Base-by-base conservation (phyloP, 2,329 filamentous ascomycete genomes). In the Volutella citrinella region DNA sequence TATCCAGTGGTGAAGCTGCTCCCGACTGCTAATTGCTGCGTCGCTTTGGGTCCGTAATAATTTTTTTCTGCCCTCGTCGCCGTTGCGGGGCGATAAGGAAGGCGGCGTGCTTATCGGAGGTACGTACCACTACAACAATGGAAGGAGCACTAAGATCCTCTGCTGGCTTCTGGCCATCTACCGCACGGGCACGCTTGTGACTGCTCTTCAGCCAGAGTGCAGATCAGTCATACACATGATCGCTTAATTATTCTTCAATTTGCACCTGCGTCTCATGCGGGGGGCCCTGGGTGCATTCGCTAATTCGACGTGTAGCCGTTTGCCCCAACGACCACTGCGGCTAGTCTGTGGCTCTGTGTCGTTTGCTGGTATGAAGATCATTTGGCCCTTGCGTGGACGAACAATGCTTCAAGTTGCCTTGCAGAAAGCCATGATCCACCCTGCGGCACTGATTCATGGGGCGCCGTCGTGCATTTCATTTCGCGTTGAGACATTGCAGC, bases 1-100 rank as follows among this genome's bases (percentile, higher is more conserved):
- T 31, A 30, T 34, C 33, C 22, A 34, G 41, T 41, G 31, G 35
- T 43, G 42, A 34, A 36, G 30, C 17, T 49, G 44, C 35, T 44
- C 33, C 42, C 38, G 27, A 29, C 37, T 43, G 32, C 38, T n/a
- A n/a, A n/a, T n/a, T 33, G 30, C 32, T 24, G 38, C 30, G 30
- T 37, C 36, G 32, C 32, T 38, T 22, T 22, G 11, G 18, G 22
- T 36, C 48, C 15, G 35, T 41, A 43, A 36, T 46, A 49, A 51
- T 52, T 52, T 52, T 52, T 38, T 39, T 27, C 24, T 28, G 16
- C 18, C 19, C 21, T n/a, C 27, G 15, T 37, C 29, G 19, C 30
- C 19, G 26, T 32, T 52, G 50, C 48, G 50, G 50, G 50, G 50
- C 50, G 49, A 53, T 52, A 52, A 52, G 46, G 30, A 20, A 21